Evolutionary conservation across 768 basidiomycete genomes (phyloP), one percentile per base, ranked within the genome.

Genomic region (Tephrocybe sp.): DNA sequence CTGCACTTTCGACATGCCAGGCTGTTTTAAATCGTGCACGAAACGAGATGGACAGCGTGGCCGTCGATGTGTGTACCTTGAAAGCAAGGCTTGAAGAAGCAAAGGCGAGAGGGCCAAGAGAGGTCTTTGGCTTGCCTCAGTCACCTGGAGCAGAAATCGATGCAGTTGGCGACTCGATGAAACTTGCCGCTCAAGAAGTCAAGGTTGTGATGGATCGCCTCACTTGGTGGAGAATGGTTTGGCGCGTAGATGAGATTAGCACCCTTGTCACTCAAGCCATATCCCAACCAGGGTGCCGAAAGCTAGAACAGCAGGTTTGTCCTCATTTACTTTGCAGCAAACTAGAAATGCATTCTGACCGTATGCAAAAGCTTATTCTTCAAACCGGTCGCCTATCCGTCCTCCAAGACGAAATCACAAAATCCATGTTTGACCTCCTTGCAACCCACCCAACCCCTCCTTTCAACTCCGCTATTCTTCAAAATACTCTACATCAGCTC

Each of bases 371-470:
- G 87, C 72, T 90, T 33, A 73, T 84, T 34, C 74, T 83, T 43
- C 80, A 87, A 48, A 77, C 84, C 1, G 88, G 89, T 12, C 72
- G 76, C 20, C 71, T 91, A 10, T 65, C 75, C 10, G 65, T 60
- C 8, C 60, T 76, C 11, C 85, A 85, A 63, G 56, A 68, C 12
- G 59, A 69, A 2, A 61, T 82, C 17, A 69, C 75, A 2, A 55
- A 60, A 39, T 69, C 73, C 12, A 74, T 76, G 11, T 72, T 73
- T 30, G 39, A 52, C 3, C 68, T 83, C 14, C 60, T 79, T 16
- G 59, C 66, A 12, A 65, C 64, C n/a, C 71, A 75, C 43, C 66
- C 66, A 4, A 56, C 67, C 1, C 60, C 75, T 8, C 65, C 72
- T 5, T 69, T 73, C 60, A 68, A 74, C 48, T 85, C 85, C 0